These are phyloP conservation scores for Rutstroemia sp. DNA, from an alignment of 2,329 filamentous ascomycete genomes.

Conservation along the genomic window DNA sequence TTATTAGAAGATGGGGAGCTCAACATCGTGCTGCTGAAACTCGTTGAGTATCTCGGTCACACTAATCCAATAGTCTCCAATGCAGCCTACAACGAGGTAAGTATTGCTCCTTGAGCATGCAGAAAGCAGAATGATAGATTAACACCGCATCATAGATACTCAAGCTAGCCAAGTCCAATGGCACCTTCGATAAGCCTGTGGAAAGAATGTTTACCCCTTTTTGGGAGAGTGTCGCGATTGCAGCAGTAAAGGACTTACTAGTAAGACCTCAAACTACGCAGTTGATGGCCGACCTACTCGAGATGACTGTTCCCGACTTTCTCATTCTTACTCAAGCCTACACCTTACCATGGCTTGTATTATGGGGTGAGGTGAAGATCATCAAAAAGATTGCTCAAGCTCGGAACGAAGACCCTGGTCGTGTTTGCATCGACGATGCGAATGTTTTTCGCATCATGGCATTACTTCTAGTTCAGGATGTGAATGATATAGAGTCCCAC, in stretches of 20 bases:
- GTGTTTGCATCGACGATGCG: conserved; percentile 44
- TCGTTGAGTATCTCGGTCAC: conserved; percentile 83
- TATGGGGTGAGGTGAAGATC: conserved; percentile 69
- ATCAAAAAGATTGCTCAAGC: conserved; percentile 76
- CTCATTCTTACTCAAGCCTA: conserved; percentile 70
- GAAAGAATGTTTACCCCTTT: conserved; percentile 74
- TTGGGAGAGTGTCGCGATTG: conserved; percentile 78
- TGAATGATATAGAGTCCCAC: conserved; percentile 51
- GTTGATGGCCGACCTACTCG: conserved; percentile 72
- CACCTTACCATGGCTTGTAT: conserved; percentile 78
- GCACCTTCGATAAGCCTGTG: conserved; percentile 55
- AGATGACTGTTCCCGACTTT: conserved; percentile 67
- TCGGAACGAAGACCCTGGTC: conserved; percentile 56
- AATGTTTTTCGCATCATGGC: conserved; percentile 54
- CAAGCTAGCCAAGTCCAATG: conserved; percentile 59
- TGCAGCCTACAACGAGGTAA: conserved; percentile 73
- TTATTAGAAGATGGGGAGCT: conserved; percentile 74
- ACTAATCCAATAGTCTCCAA: conserved; percentile 71
- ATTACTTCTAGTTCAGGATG: conserved; percentile 50
- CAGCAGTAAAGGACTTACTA: conserved; percentile 74
- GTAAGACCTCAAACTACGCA: conserved; percentile 75
- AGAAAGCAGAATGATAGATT: not conserved
- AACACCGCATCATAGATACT: conserved; percentile 44
- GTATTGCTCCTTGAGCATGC: conserved; percentile 19
- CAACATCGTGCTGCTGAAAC: conserved; percentile 73